Conservation (phyloP, 1,284 basidiomycete species). For the Naganishia sp. region DNA sequence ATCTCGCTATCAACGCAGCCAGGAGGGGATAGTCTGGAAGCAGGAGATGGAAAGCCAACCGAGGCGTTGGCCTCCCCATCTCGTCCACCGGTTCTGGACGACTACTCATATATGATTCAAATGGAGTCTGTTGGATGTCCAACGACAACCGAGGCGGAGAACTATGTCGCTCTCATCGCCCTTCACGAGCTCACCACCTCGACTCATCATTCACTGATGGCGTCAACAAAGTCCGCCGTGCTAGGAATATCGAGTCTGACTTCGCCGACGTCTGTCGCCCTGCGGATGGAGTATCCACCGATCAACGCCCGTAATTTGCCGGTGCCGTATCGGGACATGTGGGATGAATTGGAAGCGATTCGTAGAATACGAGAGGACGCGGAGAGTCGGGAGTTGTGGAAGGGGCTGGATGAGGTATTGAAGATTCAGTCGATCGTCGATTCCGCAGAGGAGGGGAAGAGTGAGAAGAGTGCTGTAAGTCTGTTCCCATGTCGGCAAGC, state of each 20-base stretch:
- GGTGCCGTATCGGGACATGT: constrained; percentile 81
- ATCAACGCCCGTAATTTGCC: constrained; percentile 65
- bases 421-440: constrained; percentile 58
- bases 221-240: constrained; percentile 20
- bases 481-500: no score
- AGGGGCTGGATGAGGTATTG: constrained; percentile 65
- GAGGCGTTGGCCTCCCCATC: constrained; percentile 69
- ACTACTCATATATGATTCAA: constrained; percentile 72
- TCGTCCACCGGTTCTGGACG: constrained; percentile 61
- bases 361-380: constrained; percentile 66
- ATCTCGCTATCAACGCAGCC: neutral
- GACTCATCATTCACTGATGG: constrained; percentile 58
- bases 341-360: constrained; percentile 81
- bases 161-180: constrained; percentile 85
- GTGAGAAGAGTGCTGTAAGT: no score
- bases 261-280: constrained; percentile 8
- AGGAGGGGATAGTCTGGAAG: constrained; percentile 34
- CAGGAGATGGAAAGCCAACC: constrained; percentile 40
- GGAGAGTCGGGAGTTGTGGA: constrained; percentile 71
- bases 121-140: constrained; percentile 87
- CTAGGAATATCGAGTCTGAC: constrained; percentile 25
- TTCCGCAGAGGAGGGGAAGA: no score
- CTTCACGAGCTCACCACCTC: constrained; percentile 72
- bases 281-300: constrained; percentile 29
- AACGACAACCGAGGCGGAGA: constrained; percentile 77